Evolutionary conservation across 208 protist genomes (phyloP).

Genomic region (Trichomonas vaginalis): DNA sequence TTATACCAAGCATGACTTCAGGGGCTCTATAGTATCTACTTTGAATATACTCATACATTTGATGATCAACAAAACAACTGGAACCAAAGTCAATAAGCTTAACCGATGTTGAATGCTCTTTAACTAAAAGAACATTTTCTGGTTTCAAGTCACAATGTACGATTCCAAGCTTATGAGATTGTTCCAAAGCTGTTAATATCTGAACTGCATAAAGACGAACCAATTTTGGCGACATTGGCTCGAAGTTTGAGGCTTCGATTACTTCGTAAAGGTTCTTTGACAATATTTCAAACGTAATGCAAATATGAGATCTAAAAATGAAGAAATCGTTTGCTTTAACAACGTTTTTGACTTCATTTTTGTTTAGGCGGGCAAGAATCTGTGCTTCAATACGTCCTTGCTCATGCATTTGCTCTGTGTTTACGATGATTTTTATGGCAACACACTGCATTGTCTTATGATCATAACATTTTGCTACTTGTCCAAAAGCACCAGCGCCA

Average conservation of each 20-base stretch:
- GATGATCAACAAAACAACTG: not conserved
- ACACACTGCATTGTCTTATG: constrained; percentile 44
- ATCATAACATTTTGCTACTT: constrained; percentile 64
- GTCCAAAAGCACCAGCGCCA: constrained; percentile 67
- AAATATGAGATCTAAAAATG: not conserved
- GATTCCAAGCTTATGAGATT: not conserved
- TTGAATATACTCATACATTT: constrained; percentile 32
- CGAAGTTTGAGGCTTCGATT: not conserved
- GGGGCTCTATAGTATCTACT: constrained; percentile 41
- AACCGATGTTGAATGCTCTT: not conserved
- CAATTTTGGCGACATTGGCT: not conserved
- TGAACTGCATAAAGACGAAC: not conserved
- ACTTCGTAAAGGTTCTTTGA: not conserved
- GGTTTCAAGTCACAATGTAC: not conserved
- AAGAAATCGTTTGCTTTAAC: not conserved
- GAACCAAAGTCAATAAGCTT: not conserved
- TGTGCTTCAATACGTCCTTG: not conserved
- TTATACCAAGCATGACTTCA: constrained; percentile 41
- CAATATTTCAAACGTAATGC: not conserved
- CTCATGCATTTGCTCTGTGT: constrained; percentile 35
- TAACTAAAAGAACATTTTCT: not conserved
- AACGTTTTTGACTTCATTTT: not conserved
- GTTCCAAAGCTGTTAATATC: not conserved
- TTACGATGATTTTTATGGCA: constrained; percentile 51
- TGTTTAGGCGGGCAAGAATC: not conserved